A percentile compares a stretch with the other conserved stretches of the same genome.
phyloP scores from a whole-genome alignment of 2,329 filamentous ascomycete genomes.

The Fusarium citri region DNA sequence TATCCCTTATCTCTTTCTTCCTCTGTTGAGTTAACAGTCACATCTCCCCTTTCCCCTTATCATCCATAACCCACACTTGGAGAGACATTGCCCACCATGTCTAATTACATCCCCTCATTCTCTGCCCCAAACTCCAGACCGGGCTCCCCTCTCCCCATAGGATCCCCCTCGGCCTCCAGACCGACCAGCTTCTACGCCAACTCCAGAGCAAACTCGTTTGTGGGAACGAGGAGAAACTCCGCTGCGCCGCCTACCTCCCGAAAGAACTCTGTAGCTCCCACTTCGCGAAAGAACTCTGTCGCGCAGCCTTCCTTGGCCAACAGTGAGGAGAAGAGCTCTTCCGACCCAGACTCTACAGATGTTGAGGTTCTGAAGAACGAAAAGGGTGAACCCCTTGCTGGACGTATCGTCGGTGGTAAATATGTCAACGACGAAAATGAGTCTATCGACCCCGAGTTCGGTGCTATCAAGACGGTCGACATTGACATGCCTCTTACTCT shows the following conservation, averaged over 20 bases:
- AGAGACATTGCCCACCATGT: constrained; percentile 19
- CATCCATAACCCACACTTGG: neutral
- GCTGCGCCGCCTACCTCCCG: constrained; percentile 6
- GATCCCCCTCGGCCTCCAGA: constrained; percentile 33
- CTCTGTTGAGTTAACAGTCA: constrained; percentile 2
- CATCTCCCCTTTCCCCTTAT: neutral
- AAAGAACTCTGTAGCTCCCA: constrained; percentile 21
- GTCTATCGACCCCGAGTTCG: constrained; percentile 29
- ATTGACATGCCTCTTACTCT: constrained; percentile 39
- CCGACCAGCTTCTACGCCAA: constrained; percentile 39
- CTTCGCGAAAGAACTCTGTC: constrained; percentile 27
- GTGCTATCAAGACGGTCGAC: constrained; percentile 36
- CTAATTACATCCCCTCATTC: constrained; percentile 40
- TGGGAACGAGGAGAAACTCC: constrained; percentile 27
- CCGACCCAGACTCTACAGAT: constrained; percentile 32
- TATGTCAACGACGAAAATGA: constrained; percentile 34
- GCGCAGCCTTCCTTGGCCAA: constrained; percentile 4
- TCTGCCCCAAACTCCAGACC: constrained; percentile 40
- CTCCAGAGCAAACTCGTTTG: constrained; percentile 36
- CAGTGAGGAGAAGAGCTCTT: constrained; percentile 24
- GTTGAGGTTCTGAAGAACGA: constrained; percentile 32
- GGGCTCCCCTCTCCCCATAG: constrained; percentile 31
- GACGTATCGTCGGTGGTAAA: constrained; percentile 39
- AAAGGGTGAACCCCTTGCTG: constrained; percentile 22
- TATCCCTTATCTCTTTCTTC: constrained; percentile 20